Conservation (phyloP, 495 filamentous ascomycete species). For the Annulohypoxylon bovei region DNA sequence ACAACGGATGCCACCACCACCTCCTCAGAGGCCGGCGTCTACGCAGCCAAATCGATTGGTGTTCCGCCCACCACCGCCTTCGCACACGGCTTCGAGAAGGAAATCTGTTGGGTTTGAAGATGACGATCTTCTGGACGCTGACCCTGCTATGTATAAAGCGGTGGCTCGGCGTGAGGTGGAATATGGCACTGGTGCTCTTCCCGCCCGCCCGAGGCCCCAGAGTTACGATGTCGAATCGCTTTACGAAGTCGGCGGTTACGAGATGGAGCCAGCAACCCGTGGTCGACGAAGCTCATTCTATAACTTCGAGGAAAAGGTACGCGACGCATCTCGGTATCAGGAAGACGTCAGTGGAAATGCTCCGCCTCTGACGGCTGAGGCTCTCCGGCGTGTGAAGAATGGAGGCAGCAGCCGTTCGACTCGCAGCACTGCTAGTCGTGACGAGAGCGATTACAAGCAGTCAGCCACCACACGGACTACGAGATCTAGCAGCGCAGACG, state of each 20-base stretch:
- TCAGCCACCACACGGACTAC: constrained; percentile 66
- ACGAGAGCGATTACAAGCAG: constrained; percentile 66
- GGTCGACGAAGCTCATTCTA: constrained; percentile 43
- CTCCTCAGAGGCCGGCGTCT: constrained; percentile 53
- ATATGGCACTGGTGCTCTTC: constrained; percentile 43
- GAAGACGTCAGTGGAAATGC: constrained; percentile 56
- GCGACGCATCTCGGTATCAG: constrained; percentile 60
- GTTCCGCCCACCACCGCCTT: constrained; percentile 49
- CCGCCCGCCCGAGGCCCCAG: constrained; percentile 33
- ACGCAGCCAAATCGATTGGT: constrained; percentile 49
- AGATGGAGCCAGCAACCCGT: constrained; percentile 37
- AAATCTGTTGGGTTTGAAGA: constrained; percentile 50
- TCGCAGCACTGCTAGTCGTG: constrained; percentile 61
- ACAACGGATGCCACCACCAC: constrained; percentile 53
- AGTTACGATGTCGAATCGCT: constrained; percentile 43
- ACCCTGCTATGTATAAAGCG: constrained; percentile 48
- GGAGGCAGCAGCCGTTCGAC: constrained; percentile 62
- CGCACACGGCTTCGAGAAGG: constrained; percentile 40
- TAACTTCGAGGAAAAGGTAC: constrained; percentile 61
- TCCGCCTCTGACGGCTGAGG: constrained; percentile 60
- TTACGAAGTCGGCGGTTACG: constrained; percentile 35
- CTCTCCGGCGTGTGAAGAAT: constrained; percentile 57
- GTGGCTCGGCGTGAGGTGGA: constrained; percentile 45
- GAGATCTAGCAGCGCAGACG: constrained; percentile 54
- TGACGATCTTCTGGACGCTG: constrained; percentile 43